Evolutionary conservation across 106 monocot genomes (phyloP).

Genomic region (Iris macrosiphon): DNA sequence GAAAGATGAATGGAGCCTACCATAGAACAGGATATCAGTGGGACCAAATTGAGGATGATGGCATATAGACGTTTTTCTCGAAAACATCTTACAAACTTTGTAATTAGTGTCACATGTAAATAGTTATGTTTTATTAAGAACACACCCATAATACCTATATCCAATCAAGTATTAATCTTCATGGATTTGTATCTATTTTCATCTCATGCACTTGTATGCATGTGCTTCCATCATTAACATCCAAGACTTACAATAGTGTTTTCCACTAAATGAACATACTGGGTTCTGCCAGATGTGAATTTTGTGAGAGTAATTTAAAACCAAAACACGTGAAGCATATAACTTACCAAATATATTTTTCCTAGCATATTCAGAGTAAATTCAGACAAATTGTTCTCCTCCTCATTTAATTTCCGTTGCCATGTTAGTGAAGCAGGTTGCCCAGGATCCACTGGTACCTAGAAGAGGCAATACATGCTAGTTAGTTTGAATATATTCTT

Average conservation of each 20-base stretch:
- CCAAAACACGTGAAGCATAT: not conserved
- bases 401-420: slow-evolving; percentile 23
- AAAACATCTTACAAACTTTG: not conserved
- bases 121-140: not conserved
- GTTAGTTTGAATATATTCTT: not conserved
- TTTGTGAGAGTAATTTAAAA: not conserved
- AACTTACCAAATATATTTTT: slow-evolving; percentile 9
- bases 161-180: not conserved
- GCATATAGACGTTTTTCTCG: not conserved
- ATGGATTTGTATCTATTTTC: not conserved
- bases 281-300: not conserved
- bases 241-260: not conserved
- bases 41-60: not conserved
- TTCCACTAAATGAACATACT: not conserved
- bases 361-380: slow-evolving; percentile 5
- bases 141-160: not conserved
- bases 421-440: slow-evolving; percentile 20
- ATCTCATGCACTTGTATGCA: no score
- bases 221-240: no score
- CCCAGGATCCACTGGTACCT: slow-evolving; percentile 24
- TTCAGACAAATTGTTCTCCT: slow-evolving; percentile 11
- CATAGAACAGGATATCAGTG: not conserved
- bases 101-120: not conserved
- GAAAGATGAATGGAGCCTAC: slow-evolving; percentile 20
- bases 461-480: not conserved